Conservation (phyloP, 2,329 filamentous ascomycete species). For the Phyllosticta citribraziliensis region DNA sequence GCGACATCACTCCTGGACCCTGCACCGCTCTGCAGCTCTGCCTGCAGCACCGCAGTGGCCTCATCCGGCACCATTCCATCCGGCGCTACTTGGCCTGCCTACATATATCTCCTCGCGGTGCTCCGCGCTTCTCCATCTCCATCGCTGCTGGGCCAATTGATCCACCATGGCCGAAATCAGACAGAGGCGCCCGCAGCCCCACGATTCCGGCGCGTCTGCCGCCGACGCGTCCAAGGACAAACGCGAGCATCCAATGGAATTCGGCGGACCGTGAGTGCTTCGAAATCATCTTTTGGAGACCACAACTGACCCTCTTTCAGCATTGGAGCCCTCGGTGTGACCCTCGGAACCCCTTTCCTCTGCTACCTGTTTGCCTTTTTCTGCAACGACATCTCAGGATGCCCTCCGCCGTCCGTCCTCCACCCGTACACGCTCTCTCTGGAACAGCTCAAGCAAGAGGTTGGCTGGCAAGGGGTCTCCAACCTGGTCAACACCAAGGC, state of each 20-base stretch:
- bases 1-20: neutral
- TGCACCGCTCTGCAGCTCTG: too few relatives aligned
- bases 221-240: constrained; percentile 1
- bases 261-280: constrained; percentile 10
- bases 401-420: constrained; percentile 73
- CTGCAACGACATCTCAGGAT: constrained; percentile 89
- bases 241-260: constrained; percentile 7
- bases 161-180: constrained; percentile 3
- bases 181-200: neutral
- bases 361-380: constrained; percentile 72
- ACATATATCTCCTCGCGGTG: neutral
- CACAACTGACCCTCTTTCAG: constrained; percentile 34
- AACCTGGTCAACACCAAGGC: constrained; percentile 63
- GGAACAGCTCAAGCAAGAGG: constrained; percentile 64
- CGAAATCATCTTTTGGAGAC: neutral
- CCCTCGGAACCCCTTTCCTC: constrained; percentile 68
- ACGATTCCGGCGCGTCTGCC: neutral
- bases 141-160: neutral
- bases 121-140: neutral
- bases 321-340: constrained; percentile 65
- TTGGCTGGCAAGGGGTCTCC: constrained; percentile 70
- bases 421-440: constrained; percentile 61
- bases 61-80: neutral
- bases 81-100: neutral
- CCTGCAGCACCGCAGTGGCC: neutral